A percentile compares a stretch with the other conserved stretches of the same genome.
These are phyloP conservation scores for Rosa multiflora DNA, from an alignment of 306 rosid genomes.

Conservation along the genomic window DNA sequence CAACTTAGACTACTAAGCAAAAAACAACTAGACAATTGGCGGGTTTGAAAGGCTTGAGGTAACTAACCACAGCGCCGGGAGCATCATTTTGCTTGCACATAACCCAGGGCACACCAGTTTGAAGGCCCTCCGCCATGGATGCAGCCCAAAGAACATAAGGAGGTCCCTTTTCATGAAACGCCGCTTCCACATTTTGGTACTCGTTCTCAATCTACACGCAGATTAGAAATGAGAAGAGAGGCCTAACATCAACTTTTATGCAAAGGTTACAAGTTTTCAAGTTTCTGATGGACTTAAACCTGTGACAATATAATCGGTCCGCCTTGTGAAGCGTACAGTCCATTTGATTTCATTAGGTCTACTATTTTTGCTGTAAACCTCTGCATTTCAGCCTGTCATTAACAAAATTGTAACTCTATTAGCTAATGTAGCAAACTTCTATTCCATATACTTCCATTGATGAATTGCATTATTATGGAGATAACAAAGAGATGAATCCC, in stretches of 20 bases:
- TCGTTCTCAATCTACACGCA: slow-evolving; percentile 79
- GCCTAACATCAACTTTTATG: not conserved
- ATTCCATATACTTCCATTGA: not conserved
- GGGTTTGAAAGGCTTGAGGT: not conserved
- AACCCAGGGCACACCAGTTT: slow-evolving; percentile 88
- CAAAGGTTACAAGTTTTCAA: not conserved
- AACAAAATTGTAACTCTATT: slow-evolving; percentile 3
- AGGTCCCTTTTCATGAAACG: slow-evolving; percentile 56
- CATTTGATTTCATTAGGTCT: slow-evolving; percentile 65
- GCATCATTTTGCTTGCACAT: slow-evolving; percentile 96
- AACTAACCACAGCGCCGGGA: slow-evolving; percentile 78
- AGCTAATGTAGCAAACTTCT: not conserved
- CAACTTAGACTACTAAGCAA: not conserved
- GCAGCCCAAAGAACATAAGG: slow-evolving; percentile 87
- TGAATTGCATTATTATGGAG: not conserved
- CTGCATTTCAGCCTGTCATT: slow-evolving; percentile 70
- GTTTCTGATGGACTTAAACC: slow-evolving; percentile 33
- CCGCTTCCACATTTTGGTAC: slow-evolving; percentile 50
- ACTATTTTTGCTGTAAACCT: slow-evolving; percentile 67
- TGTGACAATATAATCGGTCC: slow-evolving; percentile 90
- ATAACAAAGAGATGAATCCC: not conserved
- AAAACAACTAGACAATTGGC: not conserved
- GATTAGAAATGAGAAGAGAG: not conserved
- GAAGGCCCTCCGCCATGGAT: slow-evolving; percentile 66
- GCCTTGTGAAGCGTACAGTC: slow-evolving; percentile 83